Conservation (phyloP, 1,284 basidiomycete species). For the Naganishia liquefaciens region DNA sequence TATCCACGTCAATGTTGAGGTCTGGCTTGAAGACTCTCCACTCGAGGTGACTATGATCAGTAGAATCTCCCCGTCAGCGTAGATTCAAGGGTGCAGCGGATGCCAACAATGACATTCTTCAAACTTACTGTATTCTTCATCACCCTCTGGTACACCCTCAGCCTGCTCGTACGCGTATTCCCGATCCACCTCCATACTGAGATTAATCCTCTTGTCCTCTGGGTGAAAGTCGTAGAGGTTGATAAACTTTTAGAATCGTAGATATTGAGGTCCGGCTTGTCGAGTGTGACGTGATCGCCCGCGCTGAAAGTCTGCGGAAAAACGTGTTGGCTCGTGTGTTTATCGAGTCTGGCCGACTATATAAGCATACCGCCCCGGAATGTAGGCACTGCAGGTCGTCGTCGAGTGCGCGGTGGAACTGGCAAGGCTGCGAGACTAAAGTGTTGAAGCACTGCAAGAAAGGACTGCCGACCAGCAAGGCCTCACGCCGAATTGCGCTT, state of each 20-base stretch:
- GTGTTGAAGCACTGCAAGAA: neutral
- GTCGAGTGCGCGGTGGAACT: neutral
- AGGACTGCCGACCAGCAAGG: neutral
- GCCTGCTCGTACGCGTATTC: conserved; percentile 16
- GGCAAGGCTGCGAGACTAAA: neutral
- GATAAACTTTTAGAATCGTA: neutral
- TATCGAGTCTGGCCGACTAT: neutral
- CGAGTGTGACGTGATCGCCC: neutral
- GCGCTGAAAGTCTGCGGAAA: neutral
- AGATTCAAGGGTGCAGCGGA: too few relatives aligned
- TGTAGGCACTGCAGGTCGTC: neutral
- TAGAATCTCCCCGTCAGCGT: too few relatives aligned
- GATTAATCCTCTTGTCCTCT: neutral
- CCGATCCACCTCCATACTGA: conserved; percentile 20
- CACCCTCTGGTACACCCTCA: conserved; percentile 17
- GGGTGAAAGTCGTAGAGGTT: neutral
- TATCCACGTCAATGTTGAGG: conserved; percentile 55
- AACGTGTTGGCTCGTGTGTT: too few relatives aligned
- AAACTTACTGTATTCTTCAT: conserved; percentile 30
- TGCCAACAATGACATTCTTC: too few relatives aligned
- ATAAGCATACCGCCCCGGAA: neutral
- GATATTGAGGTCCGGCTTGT: neutral
- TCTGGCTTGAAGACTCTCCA: conserved; percentile 52
- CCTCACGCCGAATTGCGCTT: conserved; percentile 1
- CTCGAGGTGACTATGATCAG: conserved; percentile 48